Evolutionary conservation across 2,329 filamentous ascomycete genomes (phyloP), one percentile per base, ranked within the genome.

Genomic region (Claviceps citrina): DNA sequence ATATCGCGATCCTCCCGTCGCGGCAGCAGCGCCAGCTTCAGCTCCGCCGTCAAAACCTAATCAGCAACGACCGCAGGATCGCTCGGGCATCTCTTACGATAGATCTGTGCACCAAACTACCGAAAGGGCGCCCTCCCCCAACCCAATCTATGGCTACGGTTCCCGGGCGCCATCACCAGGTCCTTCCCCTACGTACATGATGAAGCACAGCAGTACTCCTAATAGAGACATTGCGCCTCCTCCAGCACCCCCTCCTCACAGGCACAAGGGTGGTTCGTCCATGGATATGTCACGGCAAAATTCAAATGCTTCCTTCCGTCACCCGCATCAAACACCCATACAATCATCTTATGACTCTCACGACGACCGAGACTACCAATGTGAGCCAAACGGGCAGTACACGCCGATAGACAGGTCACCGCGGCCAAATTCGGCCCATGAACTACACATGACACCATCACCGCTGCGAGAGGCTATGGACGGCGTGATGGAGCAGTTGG

Each of bases 391-490:
- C 40, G 45, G 44, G n/a, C 49, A 71, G 41, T 63, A 70, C 40
- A 78, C 71, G 1, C 71, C 76, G 2, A 63, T 72, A 44, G 68
- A 59, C 46, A 66, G 67, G 6, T 84, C 82, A 1, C 79, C 81
- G 0, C 68, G 65, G 27, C 79, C 78, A 3, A 76, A 76, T 4
- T 86, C 84, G 5, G 77, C 82, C 2, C 74, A 69, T 34, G 65
- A 66, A 30, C 73, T 70, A 33, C 77, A 76, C 1, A 65, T 84
- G 56, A 98, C 91, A 0, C 91, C 91, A 1, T 96, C 91, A 2
- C 91, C 91, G 0, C 65, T 98, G 3, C 73, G 91, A 43, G 85
- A 87, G 57, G 91, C 91, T 1, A 98, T 98, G 86, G 89, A 96
- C 54, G 89, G 93, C 58, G 87, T 98, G 4, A 95, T 96, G 76